phyloP scores from a whole-genome alignment of 208 protist species.

The Lotmaria passim region DNA sequence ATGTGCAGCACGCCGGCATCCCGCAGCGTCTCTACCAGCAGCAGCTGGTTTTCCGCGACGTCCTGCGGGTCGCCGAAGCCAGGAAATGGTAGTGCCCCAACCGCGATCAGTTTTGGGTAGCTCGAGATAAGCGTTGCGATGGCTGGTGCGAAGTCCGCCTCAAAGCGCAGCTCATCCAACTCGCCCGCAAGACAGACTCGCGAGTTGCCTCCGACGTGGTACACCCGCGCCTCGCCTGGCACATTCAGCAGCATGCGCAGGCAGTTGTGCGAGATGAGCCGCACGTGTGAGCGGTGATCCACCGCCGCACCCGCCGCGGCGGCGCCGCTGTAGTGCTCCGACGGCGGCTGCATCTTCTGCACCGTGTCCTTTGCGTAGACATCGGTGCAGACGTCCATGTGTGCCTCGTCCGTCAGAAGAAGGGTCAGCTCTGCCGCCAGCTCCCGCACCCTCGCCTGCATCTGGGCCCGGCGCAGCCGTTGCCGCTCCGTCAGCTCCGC shows the following conservation, averaged over 20 bases:
- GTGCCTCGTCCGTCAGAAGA: conserved; percentile 45
- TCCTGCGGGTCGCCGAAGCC: conserved; percentile 60
- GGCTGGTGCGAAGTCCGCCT: conserved; percentile 66
- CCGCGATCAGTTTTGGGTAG: conserved; percentile 36
- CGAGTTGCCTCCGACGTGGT: conserved; percentile 61
- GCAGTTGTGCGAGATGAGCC: conserved; percentile 46
- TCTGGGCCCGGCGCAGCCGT: conserved; percentile 14
- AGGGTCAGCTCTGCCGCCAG: conserved; percentile 46
- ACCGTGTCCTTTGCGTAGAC: conserved; percentile 54
- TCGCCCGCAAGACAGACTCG: conserved; percentile 51
- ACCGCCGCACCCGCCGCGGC: conserved; percentile 7
- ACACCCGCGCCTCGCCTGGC: conserved; percentile 58
- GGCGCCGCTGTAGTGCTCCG: conserved; percentile 22
- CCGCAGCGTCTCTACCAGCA: conserved; percentile 46
- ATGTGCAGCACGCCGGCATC: conserved; percentile 46
- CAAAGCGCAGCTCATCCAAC: conserved; percentile 61
- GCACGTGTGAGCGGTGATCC: conserved; percentile 22
- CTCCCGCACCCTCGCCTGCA: conserved; percentile 40
- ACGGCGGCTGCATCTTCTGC: conserved; percentile 57
- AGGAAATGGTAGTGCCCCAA: conserved; percentile 55
- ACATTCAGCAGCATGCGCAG: conserved; percentile 54
- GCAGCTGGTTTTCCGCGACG: conserved; percentile 52
- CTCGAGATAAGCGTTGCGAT: conserved; percentile 57
- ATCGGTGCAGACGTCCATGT: conserved; percentile 63
- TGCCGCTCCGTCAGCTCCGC: conserved; percentile 32